Evolutionary conservation across 2,329 filamentous ascomycete species (phyloP).

Genomic region (Didymella glomerata): DNA sequence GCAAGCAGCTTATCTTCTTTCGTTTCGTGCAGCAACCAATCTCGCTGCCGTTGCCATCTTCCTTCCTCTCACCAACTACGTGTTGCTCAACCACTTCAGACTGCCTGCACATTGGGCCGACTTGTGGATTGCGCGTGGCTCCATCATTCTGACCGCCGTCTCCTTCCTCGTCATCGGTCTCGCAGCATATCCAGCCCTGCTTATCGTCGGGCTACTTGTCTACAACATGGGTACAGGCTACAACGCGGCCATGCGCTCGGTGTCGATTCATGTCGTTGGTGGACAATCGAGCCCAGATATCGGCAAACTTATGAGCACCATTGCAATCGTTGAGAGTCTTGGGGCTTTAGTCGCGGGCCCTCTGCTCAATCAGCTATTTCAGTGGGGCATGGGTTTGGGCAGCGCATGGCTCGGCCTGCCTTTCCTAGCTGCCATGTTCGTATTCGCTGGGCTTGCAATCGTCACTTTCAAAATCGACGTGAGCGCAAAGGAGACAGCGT

Average conservation of each 20-base stretch:
- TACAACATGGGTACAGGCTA: conserved; percentile 61
- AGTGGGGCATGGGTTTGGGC: conserved; percentile 57
- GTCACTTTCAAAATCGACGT: conserved; percentile 43
- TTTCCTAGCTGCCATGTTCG: conserved; percentile 42
- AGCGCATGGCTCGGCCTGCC: conserved; percentile 59
- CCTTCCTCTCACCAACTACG: conserved; percentile 54
- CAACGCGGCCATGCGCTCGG: conserved; percentile 56
- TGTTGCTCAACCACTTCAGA: conserved; percentile 49
- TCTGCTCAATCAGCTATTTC: conserved; percentile 57
- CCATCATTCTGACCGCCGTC: conserved; percentile 55
- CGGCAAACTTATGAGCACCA: conserved; percentile 59
- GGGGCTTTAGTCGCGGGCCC: conserved; percentile 59
- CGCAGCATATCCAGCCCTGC: conserved; percentile 52
- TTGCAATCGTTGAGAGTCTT: conserved; percentile 59
- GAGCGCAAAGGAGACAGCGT: conserved; percentile 31
- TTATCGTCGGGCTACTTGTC: conserved; percentile 57
- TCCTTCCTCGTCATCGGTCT: conserved; percentile 59
- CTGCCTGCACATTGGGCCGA: conserved; percentile 55
- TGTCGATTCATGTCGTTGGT: conserved; percentile 59
- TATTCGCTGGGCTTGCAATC: conserved; percentile 37
- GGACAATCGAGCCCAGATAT: conserved; percentile 55
- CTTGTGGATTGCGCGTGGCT: conserved; percentile 56
- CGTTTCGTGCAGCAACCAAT: conserved; percentile 58
- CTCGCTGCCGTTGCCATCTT: conserved; percentile 58
- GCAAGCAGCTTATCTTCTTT: conserved; percentile 52